Percentiles rank a stretch among this genome's conserved stretches.
Conservation (phyloP, 1,139 yeast species). For the Petasospora rhodanensis region DNA sequence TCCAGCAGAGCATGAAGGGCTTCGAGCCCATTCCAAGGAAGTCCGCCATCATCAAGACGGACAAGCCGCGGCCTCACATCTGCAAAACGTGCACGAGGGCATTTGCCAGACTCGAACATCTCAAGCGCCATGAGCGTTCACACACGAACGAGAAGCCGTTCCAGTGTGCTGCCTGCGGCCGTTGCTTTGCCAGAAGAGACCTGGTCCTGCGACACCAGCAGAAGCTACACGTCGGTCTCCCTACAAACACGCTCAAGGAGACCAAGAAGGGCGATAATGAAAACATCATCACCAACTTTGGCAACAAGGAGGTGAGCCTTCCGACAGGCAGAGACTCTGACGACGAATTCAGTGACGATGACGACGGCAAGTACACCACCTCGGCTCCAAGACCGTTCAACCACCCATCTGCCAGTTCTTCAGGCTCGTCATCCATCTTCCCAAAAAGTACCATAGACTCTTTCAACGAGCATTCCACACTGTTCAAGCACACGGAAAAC, state of each 20-base stretch:
- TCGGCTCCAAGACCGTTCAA: no score
- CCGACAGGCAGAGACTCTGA: constrained; percentile 28
- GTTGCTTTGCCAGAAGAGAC: constrained; percentile 92
- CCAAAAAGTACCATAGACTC: constrained; percentile 17
- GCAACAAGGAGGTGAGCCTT: constrained; percentile 33
- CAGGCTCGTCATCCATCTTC: constrained; percentile 1
- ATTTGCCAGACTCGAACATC: constrained; percentile 90
- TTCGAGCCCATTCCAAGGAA: constrained; percentile 81
- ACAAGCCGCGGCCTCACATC: constrained; percentile 87
- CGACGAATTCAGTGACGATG: constrained; percentile 6
- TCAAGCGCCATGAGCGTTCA: constrained; percentile 88
- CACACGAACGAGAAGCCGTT: constrained; percentile 97
- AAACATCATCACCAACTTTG: constrained; percentile 32
- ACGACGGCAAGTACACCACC: no score
- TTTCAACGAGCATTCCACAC: constrained; percentile 12
- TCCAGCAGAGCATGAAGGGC: constrained; percentile 24
- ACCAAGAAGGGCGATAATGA: constrained; percentile 24
- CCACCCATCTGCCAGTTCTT: no score
- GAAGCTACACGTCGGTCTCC: constrained; percentile 70
- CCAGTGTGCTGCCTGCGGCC: constrained; percentile 93
- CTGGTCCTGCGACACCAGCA: constrained; percentile 90
- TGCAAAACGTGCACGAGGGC: constrained; percentile 93
- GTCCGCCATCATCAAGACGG: constrained; percentile 76
- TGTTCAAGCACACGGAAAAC: constrained; percentile 16
- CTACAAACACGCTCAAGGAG: constrained; percentile 23